A percentile compares a stretch with the other conserved stretches of the same genome.
Conservation (phyloP, 164 flowering plant species). For the Santalum album region DNA sequence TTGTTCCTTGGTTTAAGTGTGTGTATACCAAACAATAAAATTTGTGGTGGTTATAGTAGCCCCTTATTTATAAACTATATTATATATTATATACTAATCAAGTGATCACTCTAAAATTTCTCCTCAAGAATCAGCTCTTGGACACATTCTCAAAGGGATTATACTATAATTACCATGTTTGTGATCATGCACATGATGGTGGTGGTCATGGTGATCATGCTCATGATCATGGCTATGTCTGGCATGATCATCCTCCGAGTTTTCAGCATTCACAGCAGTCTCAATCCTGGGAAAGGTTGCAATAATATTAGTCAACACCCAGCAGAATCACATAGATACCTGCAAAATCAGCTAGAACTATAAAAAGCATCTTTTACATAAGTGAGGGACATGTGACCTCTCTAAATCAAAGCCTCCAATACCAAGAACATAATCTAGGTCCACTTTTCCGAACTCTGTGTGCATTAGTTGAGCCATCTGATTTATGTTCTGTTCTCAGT, state of each 20-base stretch:
- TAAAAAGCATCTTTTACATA: neutral
- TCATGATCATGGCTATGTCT: constrained; percentile 33
- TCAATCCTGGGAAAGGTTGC: constrained; percentile 22
- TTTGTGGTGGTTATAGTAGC: too few species aligned
- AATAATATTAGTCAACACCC: neutral
- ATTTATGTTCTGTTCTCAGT: constrained; percentile 55
- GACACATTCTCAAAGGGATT: too few species aligned
- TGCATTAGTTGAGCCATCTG: constrained; percentile 66
- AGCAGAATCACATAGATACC: neutral
- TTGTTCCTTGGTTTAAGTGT: too few species aligned
- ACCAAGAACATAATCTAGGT: constrained; percentile 96
- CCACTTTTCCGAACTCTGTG: constrained; percentile 83
- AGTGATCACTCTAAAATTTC: too few species aligned
- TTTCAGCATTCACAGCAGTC: constrained; percentile 56
- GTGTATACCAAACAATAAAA: too few species aligned
- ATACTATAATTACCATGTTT: constrained; percentile 40
- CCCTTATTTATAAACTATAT: too few species aligned
- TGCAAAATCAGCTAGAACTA: neutral
- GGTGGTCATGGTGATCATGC: constrained; percentile 23
- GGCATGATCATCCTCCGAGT: constrained; percentile 42
- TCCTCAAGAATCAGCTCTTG: too few species aligned
- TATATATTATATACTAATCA: too few species aligned
- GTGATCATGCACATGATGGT: constrained; percentile 38
- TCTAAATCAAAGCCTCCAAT: constrained; percentile 98
- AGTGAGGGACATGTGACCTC: constrained; percentile 32